Percentiles rank a stretch among this genome's conserved stretches.
Conservation (phyloP, 371 early-diverging fungal species). For the Blastocladiella emersonii region DNA sequence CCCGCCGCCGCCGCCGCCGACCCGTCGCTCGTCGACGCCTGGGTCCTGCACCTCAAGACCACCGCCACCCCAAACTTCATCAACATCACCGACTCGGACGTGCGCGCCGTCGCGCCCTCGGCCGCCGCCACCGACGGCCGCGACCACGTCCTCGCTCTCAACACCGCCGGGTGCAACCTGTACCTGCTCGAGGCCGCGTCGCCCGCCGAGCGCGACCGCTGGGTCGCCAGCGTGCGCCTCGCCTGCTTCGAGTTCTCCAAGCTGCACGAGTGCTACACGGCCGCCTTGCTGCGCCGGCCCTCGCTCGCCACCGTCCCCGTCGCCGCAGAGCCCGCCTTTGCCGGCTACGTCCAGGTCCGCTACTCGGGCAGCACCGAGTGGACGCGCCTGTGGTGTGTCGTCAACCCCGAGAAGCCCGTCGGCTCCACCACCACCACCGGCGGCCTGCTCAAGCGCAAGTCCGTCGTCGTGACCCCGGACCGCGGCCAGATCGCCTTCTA, state of each 20-base stretch:
- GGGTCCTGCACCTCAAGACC: constrained; percentile 27
- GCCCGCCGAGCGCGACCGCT: constrained; percentile 7
- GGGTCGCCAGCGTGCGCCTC: constrained; percentile 55
- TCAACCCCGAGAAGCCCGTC: constrained; percentile 12
- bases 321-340: constrained; percentile 15
- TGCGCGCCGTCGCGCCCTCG: constrained; percentile 23
- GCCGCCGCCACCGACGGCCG: constrained; percentile 12
- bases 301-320: constrained; percentile 16
- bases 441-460: neutral
- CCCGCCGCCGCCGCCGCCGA: constrained; percentile 14
- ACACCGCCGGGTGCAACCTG: constrained; percentile 41
- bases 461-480: neutral
- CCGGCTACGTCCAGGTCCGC: constrained; percentile 34
- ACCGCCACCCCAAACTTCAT: constrained; percentile 40
- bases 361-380: constrained; percentile 42
- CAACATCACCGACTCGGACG: constrained; percentile 43
- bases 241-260: constrained; percentile 56
- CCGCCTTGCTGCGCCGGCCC: constrained; percentile 31
- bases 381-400: constrained; percentile 43
- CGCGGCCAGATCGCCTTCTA: constrained; percentile 33
- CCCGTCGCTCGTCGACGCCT: constrained; percentile 9
- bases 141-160: constrained; percentile 27
- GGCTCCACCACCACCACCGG: neutral
- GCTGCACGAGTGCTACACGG: constrained; percentile 57
- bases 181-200: constrained; percentile 36